phyloP scores from a whole-genome alignment of 345 rosid genomes.

The Syzygium grande region DNA sequence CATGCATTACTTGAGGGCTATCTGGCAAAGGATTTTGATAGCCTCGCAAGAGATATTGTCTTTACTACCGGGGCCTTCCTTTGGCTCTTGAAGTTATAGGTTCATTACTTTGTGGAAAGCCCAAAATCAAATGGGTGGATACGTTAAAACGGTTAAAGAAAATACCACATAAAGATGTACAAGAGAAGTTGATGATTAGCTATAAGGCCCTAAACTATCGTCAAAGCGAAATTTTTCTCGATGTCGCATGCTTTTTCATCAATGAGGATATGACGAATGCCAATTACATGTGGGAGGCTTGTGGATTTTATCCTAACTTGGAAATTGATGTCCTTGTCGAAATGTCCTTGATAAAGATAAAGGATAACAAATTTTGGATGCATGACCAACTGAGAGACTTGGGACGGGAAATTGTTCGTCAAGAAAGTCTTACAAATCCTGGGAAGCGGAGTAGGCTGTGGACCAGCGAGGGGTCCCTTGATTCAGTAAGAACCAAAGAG shows the following conservation, averaged over 20 bases:
- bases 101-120: neutral
- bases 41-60: neutral
- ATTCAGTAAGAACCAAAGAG: neutral
- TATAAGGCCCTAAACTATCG: accelerated
- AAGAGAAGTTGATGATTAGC: neutral
- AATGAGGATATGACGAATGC: accelerated
- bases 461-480: neutral
- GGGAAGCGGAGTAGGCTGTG: conserved; percentile 4
- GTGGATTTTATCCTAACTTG: neutral
- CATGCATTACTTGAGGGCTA: neutral
- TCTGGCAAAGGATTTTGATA: accelerated
- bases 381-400: too few species aligned
- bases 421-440: neutral
- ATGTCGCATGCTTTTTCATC: neutral
- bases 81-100: neutral
- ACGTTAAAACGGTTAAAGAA: accelerated
- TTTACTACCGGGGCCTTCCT: neutral
- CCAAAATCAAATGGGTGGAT: neutral
- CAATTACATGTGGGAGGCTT: neutral
- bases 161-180: accelerated
- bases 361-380: too few species aligned
- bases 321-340: accelerated
- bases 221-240: accelerated
- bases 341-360: too few species aligned
- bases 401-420: too few species aligned